These are phyloP conservation scores for Kodamaea suecica DNA, from an alignment of 1,139 yeast genomes.

Conservation along the genomic window DNA sequence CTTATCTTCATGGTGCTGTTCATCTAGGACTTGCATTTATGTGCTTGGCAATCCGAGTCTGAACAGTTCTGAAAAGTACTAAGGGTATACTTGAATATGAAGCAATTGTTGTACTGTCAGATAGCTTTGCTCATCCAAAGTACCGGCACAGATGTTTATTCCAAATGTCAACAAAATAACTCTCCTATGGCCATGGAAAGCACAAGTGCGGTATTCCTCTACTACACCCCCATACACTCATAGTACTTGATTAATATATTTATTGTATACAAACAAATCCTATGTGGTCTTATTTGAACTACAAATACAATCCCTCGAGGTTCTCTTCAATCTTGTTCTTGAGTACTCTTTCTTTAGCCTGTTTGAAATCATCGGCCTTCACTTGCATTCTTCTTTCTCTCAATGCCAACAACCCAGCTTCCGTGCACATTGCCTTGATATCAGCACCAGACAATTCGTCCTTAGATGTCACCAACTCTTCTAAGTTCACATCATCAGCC, in stretches of 20 bases:
- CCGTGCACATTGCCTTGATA: constrained; percentile 96
- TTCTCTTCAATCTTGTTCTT: constrained; percentile 97
- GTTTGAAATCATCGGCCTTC: constrained; percentile 88
- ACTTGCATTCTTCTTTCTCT: constrained; percentile 99
- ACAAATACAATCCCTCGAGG: constrained; percentile 90
- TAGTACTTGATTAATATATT: background rate
- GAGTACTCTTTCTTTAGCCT: constrained; percentile 94
- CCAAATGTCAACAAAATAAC: no score
- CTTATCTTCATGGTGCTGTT: no score
- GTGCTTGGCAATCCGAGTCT: background rate
- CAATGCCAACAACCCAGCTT: constrained; percentile 92
- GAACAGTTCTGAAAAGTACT: background rate
- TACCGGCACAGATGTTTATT: no score
- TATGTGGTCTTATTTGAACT: no score
- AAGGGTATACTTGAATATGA: no score
- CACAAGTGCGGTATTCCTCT: no score
- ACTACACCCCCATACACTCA: background rate
- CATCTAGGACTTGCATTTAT: no score
- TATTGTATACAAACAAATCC: constrained; percentile 2
- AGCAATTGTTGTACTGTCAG: no score
- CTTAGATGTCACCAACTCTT: constrained; percentile 84
- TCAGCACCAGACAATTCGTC: constrained; percentile 98
- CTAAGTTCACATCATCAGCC: constrained; percentile 83
- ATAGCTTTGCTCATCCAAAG: no score
- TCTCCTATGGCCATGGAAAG: no score